phyloP scores from a whole-genome alignment of 768 basidiomycete genomes.

The Sporobolomyces phaffii region DNA sequence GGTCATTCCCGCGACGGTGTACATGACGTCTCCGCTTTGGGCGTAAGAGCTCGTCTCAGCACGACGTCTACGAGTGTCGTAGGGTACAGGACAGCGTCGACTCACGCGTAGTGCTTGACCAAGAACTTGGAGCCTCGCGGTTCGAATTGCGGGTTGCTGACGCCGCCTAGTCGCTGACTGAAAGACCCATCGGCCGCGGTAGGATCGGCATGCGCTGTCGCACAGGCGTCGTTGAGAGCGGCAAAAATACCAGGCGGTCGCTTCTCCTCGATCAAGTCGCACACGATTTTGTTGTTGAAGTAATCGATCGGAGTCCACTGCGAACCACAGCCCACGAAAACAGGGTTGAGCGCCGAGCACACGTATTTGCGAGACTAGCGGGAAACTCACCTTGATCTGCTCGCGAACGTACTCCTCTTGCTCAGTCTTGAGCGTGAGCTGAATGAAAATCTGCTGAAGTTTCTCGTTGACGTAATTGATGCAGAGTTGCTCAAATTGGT shows the following conservation, averaged over 20 bases:
- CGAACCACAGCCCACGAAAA: neutral
- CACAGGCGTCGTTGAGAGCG: slow-evolving; percentile 96
- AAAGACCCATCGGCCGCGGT: slow-evolving; percentile 94
- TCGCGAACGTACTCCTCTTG: slow-evolving; percentile 98
- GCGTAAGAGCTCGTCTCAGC: too few relatives aligned
- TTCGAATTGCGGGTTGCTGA: slow-evolving; percentile 85
- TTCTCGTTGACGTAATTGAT: slow-evolving; percentile 99
- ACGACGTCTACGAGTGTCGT: neutral
- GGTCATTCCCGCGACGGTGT: slow-evolving; percentile 95
- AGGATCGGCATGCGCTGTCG: slow-evolving; percentile 96
- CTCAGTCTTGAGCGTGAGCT: slow-evolving; percentile 95
- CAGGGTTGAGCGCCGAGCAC: neutral
- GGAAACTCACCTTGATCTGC: slow-evolving; percentile 64
- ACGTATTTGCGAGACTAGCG: too few relatives aligned
- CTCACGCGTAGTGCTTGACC: slow-evolving; percentile 79
- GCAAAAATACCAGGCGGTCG: slow-evolving; percentile 96
- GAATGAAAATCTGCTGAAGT: slow-evolving; percentile 95
- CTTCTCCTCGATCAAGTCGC: slow-evolving; percentile 93
- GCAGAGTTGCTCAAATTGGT: slow-evolving; percentile 94
- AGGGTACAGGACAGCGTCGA: neutral
- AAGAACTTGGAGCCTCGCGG: slow-evolving; percentile 88
- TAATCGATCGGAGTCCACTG: slow-evolving; percentile 96
- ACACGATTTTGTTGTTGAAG: slow-evolving; percentile 90
- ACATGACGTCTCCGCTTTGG: slow-evolving; percentile 79
- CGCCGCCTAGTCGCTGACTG: slow-evolving; percentile 69